Conservation (phyloP, 257 asterid species). For the Fraxinus quadrangulata region DNA sequence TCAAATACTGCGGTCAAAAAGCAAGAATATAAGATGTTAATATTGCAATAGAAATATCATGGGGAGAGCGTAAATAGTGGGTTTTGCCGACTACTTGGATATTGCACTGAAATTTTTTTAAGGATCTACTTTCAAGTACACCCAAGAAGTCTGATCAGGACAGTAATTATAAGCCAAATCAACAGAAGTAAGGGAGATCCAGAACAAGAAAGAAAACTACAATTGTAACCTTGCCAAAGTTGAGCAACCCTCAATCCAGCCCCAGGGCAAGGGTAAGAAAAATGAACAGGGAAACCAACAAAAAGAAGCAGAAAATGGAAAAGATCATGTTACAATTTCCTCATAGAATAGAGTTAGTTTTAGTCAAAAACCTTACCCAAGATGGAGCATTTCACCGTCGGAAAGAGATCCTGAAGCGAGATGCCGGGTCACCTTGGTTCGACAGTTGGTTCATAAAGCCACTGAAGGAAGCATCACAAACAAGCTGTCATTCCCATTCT, state of each 20-base stretch:
- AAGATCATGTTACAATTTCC: conserved; percentile 4
- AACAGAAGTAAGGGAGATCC: not conserved
- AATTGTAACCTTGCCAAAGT: not conserved
- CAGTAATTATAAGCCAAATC: conserved; percentile 12
- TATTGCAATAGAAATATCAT: not conserved
- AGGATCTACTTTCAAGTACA: conserved; percentile 1
- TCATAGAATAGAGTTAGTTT: not conserved
- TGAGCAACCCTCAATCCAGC: not conserved
- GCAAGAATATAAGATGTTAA: not conserved
- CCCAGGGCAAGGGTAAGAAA: not conserved
- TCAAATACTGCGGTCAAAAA: not conserved
- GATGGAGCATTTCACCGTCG: not conserved
- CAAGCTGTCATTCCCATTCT: conserved; percentile 6
- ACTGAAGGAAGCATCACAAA: conserved; percentile 9
- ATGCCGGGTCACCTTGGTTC: conserved; percentile 17
- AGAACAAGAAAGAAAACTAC: not conserved
- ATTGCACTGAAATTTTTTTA: not conserved
- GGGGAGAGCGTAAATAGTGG: not conserved
- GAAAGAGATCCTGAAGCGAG: not conserved
- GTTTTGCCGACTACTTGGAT: not conserved
- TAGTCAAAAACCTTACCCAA: conserved; percentile 7
- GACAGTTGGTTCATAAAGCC: conserved; percentile 26
- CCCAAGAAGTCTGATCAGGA: conserved; percentile 8
- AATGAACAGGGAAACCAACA: not conserved
- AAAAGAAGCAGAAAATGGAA: conserved; percentile 11